Evolutionary conservation across 768 basidiomycete genomes (phyloP).

Genomic region (Termitomyces titanicus): DNA sequence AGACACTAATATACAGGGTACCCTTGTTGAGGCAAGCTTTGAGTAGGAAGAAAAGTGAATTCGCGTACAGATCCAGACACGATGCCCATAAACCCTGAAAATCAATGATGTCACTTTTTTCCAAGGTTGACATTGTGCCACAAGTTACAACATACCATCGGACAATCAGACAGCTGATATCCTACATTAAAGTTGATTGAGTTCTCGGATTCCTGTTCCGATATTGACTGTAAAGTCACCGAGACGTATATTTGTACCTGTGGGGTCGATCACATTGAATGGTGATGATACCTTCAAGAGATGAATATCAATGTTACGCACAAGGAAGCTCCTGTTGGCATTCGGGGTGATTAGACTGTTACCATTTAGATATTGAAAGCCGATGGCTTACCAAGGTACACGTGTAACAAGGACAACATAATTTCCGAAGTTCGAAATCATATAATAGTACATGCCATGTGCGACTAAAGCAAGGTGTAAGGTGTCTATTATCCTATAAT

Average conservation of each 20-base stretch:
- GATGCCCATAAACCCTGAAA: neutral
- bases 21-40: no score
- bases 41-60: no score
- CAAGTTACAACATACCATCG: neutral
- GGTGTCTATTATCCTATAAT: slow-evolving; percentile 3
- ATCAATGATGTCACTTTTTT: neutral
- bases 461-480: neutral
- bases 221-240: neutral
- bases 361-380: neutral
- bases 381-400: neutral
- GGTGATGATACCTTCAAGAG: neutral
- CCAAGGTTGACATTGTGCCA: neutral
- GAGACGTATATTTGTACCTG: neutral
- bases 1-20: neutral
- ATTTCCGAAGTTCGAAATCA: neutral
- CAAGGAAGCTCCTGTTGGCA: neutral
- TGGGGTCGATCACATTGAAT: neutral
- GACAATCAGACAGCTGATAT: neutral
- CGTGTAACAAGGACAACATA: neutral
- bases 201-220: neutral
- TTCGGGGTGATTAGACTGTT: neutral
- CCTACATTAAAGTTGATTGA: neutral
- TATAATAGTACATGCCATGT: slow-evolving; percentile 3
- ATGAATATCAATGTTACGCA: neutral
- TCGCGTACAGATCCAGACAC: neutral